Evolutionary conservation across 768 basidiomycete genomes (phyloP), one percentile per base, ranked within the genome.

Genomic region (Tulasnella sp.): DNA sequence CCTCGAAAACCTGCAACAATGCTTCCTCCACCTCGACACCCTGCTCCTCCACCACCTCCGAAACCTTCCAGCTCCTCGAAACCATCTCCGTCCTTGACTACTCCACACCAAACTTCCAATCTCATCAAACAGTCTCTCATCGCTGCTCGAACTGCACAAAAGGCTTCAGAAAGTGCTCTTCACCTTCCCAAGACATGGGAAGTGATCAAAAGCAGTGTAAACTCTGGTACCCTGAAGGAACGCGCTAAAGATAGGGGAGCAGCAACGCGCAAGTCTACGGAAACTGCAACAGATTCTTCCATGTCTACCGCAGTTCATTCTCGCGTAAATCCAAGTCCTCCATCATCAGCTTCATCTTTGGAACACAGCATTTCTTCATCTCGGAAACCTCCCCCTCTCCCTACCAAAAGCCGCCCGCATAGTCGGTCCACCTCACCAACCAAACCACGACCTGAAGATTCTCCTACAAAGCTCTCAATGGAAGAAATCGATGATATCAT

Each of bases 61-160:
- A 33, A 33, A 37, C 37, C 20, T n/a, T n/a, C n/a, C 4, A 22
- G 22, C n/a, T 16, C 39, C 10, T 27, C 35, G 33, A 48, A 48
- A 28, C 33, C 47, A 0, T 48, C 47, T 15, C 47, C 37, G 16
- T 24, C 47, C 35, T 28, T 37, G 28, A 34, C 52, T 29, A 7
- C 27, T 10, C 39, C 54, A n/a, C n/a, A n/a, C n/a, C n/a, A n/a
- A n/a, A 54, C 54, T 10, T 28, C 22, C 19, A 22, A 13, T 31
- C 24, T 56, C 7, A 56, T 56, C 22, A 54, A 45, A 20, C 53
- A 56, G 53, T 32, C 25, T 22, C 16, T 56, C 12, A 13, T 44
- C n/a, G 55, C 55, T 20, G 55, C 55, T 19, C 53, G 54, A 19
- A 51, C 49, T 3, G 40, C 49, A 0, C 49, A 42, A 24, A 51